Conservation (phyloP, 139 green algal species). For the Edaphochlamys debaryana region DNA sequence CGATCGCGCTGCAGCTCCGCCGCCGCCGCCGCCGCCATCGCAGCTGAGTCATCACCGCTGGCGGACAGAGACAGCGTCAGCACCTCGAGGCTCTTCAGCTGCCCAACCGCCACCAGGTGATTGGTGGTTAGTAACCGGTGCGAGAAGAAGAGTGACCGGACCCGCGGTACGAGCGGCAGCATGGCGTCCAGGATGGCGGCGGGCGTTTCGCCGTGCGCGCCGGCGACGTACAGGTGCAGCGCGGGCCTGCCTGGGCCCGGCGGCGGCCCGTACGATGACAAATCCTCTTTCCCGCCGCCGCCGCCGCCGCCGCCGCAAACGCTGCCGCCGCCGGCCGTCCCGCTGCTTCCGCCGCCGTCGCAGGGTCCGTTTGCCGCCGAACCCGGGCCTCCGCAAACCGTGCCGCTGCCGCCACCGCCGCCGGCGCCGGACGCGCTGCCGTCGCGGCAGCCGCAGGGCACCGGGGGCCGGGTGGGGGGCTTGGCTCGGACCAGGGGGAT, state of each 20-base stretch:
- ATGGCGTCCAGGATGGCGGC: background rate
- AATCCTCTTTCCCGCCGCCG: background rate
- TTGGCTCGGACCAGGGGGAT: too few species aligned
- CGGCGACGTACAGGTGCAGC: slow-evolving; percentile 21
- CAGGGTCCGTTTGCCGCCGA: too few species aligned
- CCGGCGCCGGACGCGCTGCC: too few species aligned
- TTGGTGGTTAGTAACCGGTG: background rate
- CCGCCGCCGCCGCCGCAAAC: too few species aligned
- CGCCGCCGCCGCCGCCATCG: too few species aligned
- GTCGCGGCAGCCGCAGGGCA: too few species aligned
- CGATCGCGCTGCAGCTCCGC: background rate
- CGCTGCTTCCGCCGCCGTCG: too few species aligned
- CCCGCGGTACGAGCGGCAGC: slow-evolving; percentile 2
- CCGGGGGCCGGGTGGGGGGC: background rate
- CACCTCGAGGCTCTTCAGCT: slow-evolving; percentile 9
- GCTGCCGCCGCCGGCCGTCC: too few species aligned
- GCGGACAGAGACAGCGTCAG: background rate
- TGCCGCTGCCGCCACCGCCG: too few species aligned
- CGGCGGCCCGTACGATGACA: background rate
- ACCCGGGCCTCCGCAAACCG: too few species aligned
- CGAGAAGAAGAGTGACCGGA: background rate
- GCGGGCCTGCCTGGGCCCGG: background rate
- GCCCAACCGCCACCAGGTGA: background rate
- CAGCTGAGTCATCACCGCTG: background rate
- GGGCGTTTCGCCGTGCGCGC: background rate